Evolutionary conservation across 2,329 filamentous ascomycete genomes (phyloP).

Genomic region (Fusarium staphyleae): DNA sequence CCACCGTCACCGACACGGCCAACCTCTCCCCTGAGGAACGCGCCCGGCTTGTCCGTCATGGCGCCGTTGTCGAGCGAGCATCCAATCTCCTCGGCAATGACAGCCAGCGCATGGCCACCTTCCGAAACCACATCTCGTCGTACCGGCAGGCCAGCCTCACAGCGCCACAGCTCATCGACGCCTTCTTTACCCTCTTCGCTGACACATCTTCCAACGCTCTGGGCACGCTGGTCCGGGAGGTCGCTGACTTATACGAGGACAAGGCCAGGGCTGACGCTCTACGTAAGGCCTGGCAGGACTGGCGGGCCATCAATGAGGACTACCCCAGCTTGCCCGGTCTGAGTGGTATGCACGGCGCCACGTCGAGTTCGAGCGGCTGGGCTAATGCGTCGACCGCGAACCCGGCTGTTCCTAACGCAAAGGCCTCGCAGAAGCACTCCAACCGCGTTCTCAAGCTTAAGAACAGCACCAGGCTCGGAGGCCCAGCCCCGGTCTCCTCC

Average conservation of each 20-base stretch:
- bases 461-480: conserved; percentile 60
- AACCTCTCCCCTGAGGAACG: conserved; percentile 77
- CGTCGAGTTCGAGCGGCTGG: conserved; percentile 65
- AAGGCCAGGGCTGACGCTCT: conserved; percentile 74
- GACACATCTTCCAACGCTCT: conserved; percentile 81
- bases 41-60: conserved; percentile 79
- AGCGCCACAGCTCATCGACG: conserved; percentile 80
- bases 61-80: conserved; percentile 85
- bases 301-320: conserved; percentile 94
- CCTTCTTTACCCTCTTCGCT: conserved; percentile 83
- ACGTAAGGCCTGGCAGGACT: conserved; percentile 89
- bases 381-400: conserved; percentile 65
- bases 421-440: conserved; percentile 57
- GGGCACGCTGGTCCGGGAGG: conserved; percentile 87
- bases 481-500: conserved; percentile 41
- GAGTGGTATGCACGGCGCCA: conserved; percentile 69
- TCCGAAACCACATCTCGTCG: conserved; percentile 79
- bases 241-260: conserved; percentile 92
- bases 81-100: conserved; percentile 82
- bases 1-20: conserved; percentile 58
- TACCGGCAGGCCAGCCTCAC: conserved; percentile 75
- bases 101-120: conserved; percentile 73
- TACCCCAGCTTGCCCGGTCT: conserved; percentile 87
- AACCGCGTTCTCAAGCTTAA: conserved; percentile 66
- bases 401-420: conserved; percentile 52